Percentiles rank a stretch among this genome's conserved stretches.
Evolutionary conservation across 192 early-diverging fungal species (phyloP).

Genomic region (Coemansia sp.): DNA sequence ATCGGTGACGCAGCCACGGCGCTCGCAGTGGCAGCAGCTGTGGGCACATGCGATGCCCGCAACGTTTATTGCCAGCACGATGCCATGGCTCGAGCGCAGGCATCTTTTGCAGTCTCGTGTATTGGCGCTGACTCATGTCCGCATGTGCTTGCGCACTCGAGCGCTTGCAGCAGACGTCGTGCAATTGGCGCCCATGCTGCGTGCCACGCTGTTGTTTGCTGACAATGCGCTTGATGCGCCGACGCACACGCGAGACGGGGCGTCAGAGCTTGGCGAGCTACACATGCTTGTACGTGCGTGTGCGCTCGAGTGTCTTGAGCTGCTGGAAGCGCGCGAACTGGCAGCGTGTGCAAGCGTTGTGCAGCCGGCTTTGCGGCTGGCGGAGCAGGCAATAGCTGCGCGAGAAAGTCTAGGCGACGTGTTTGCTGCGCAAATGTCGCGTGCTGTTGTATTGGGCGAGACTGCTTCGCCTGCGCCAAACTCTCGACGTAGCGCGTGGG

Average conservation of each 20-base stretch:
- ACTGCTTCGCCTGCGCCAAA: background rate
- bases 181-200: conserved; percentile 13
- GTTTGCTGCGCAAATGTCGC: conserved; percentile 15
- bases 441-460: background rate
- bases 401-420: conserved; percentile 26
- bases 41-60: conserved; percentile 39
- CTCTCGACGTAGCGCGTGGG: conserved; percentile 22
- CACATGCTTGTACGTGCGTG: conserved; percentile 32
- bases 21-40: conserved; percentile 23
- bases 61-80: conserved; percentile 35
- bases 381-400: conserved; percentile 27
- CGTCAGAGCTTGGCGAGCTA: conserved; percentile 11
- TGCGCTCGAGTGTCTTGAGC: conserved; percentile 25
- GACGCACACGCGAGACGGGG: conserved; percentile 9
- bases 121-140: conserved; percentile 29
- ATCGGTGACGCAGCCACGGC: conserved; percentile 8
- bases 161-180: background rate
- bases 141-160: background rate
- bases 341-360: background rate
- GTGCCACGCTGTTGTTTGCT: conserved; percentile 34
- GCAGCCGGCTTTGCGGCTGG: conserved; percentile 27
- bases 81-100: conserved; percentile 27
- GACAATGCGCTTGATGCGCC: conserved; percentile 54
- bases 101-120: conserved; percentile 26
- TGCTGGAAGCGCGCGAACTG: background rate